Evolutionary conservation across 257 asterid genomes (phyloP).

Genomic region (Jaltomata sinuosa): DNA sequence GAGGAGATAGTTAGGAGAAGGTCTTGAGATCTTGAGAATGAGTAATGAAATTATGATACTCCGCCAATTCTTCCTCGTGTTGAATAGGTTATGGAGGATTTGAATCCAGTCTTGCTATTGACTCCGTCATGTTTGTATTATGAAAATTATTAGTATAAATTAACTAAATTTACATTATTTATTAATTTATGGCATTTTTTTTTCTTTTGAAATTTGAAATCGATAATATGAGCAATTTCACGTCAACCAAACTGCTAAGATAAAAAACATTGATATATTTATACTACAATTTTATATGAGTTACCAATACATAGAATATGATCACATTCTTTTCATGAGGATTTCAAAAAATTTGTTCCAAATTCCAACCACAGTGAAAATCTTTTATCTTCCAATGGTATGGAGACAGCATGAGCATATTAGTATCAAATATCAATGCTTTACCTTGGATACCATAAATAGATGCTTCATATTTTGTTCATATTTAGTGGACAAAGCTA

Average conservation of each 20-base stretch:
- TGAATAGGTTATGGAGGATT: neutral
- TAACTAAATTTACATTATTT: too few species aligned
- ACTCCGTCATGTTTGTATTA: neutral
- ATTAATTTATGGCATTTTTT: too few species aligned
- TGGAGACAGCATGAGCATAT: neutral
- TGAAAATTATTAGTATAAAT: neutral
- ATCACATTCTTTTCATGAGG: neutral
- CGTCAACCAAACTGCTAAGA: rapidly evolving
- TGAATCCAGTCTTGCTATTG: neutral
- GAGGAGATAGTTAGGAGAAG: neutral
- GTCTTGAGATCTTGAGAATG: neutral
- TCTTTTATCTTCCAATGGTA: neutral
- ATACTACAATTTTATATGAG: neutral
- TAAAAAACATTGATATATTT: neutral
- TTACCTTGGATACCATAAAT: neutral
- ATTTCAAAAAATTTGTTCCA: neutral
- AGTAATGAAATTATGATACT: neutral
- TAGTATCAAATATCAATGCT: neutral
- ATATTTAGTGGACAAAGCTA: neutral
- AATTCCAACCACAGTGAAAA: neutral
- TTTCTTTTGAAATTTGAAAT: too few species aligned
- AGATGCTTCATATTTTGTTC: neutral
- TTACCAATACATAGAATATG: neutral
- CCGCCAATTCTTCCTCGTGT: neutral
- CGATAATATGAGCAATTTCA: neutral